A percentile compares a stretch with the other conserved stretches of the same genome.
Evolutionary conservation across 2,329 filamentous ascomycete genomes (phyloP).

Genomic region (Hysterium pulicare): DNA sequence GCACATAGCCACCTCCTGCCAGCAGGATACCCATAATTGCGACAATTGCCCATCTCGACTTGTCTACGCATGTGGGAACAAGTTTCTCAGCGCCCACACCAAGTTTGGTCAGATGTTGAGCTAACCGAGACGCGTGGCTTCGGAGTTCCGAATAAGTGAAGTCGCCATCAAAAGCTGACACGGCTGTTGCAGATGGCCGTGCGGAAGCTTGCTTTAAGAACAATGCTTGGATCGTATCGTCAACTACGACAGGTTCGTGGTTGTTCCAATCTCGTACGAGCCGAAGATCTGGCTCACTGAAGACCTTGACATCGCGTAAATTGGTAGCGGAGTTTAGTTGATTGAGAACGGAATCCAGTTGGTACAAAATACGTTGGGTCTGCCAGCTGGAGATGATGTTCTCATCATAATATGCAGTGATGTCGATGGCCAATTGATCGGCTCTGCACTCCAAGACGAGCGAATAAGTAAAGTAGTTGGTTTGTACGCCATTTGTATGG

Average conservation of each 20-base stretch:
- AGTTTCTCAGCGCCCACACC: conserved; percentile 32
- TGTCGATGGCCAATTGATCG: conserved; percentile 15
- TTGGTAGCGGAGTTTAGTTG: conserved; percentile 22
- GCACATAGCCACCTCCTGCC: conserved; percentile 31
- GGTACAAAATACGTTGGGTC: conserved; percentile 25
- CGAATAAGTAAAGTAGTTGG: conserved; percentile 33
- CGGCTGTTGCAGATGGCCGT: conserved; percentile 19
- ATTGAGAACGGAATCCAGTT: conserved; percentile 24
- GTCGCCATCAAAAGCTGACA: conserved; percentile 28
- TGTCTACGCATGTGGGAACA: conserved; percentile 35
- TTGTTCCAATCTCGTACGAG: conserved; percentile 24
- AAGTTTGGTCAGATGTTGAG: conserved; percentile 25
- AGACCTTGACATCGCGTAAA: conserved; percentile 21
- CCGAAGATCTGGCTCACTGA: conserved; percentile 25
- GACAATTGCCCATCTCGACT: conserved; percentile 36
- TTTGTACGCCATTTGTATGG: conserved; percentile 23
- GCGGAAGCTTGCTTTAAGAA: conserved; percentile 19
- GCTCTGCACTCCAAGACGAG: conserved; percentile 30
- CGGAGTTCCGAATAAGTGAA: conserved; percentile 26
- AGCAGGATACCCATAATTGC: conserved; percentile 36
- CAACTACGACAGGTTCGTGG: conserved; percentile 15
- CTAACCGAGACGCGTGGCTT: conserved; percentile 21
- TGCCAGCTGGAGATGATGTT: conserved; percentile 27
- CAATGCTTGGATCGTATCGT: conserved; percentile 24
- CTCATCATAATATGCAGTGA: conserved; percentile 26